Evolutionary conservation across 306 rosid species (phyloP).

Genomic region (Medicago truncatula): MtrunA17r5.0-ANR NC_053044.1:43636001-43636500

Average conservation of each 20-base stretch:
- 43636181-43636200: neutral
- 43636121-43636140: neutral
- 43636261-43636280: neutral
- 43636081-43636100: conserved; percentile 63
- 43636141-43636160: neutral
- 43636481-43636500: neutral
- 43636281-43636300: too few relatives aligned
- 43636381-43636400: too few relatives aligned
- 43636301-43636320: too few relatives aligned
- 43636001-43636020: conserved; percentile 75
- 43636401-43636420: neutral
- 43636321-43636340: too few relatives aligned
- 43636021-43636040: conserved; percentile 75
- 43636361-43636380: too few relatives aligned
- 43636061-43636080: conserved; percentile 76
- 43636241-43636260: neutral
- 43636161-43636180: neutral
- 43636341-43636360: too few relatives aligned
- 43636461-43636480: neutral
- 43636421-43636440: neutral
- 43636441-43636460: too few relatives aligned
- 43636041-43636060: conserved; percentile 90
- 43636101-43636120: neutral
- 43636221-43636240: neutral
- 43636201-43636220: neutral